Evolutionary conservation across 805 yeast species (phyloP).

Genomic region (Wickerhamomyces hampshirensis): DNA sequence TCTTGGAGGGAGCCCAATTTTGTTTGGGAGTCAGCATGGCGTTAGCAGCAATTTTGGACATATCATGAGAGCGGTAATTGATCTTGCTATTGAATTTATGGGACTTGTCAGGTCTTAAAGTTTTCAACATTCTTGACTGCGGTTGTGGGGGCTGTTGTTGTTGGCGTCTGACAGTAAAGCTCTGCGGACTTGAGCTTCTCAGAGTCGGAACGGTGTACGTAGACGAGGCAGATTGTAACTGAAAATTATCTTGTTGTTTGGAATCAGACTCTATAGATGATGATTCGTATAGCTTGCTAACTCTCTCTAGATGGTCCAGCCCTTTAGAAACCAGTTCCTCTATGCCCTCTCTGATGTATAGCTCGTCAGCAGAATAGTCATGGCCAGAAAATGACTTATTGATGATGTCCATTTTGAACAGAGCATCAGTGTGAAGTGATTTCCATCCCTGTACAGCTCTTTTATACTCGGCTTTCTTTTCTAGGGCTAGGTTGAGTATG

Average conservation of each 20-base stretch:
- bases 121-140: conserved; percentile 25
- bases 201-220: conserved; percentile 21
- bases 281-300: conserved; percentile 17
- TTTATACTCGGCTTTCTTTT: conserved; percentile 46
- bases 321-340: conserved; percentile 20
- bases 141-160: conserved; percentile 10
- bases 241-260: not conserved
- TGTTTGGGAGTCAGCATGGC: conserved; percentile 5
- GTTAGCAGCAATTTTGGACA: conserved; percentile 27
- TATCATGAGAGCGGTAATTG: conserved; percentile 13
- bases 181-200: conserved; percentile 22
- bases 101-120: conserved; percentile 27
- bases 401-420: conserved; percentile 49
- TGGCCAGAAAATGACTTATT: conserved; percentile 35
- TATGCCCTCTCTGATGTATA: conserved; percentile 30
- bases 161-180: conserved; percentile 21
- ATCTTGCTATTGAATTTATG: conserved; percentile 13
- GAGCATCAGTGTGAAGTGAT: conserved; percentile 56
- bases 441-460: conserved; percentile 73
- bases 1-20: conserved; percentile 23
- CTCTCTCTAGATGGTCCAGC: conserved; percentile 36
- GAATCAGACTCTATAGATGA: not conserved
- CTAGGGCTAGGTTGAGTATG: conserved; percentile 50
- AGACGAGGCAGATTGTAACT: conserved; percentile 2
- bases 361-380: conserved; percentile 40